Conservation (phyloP, 2,329 filamentous ascomycete species). For the Fusarium foetens region DNA sequence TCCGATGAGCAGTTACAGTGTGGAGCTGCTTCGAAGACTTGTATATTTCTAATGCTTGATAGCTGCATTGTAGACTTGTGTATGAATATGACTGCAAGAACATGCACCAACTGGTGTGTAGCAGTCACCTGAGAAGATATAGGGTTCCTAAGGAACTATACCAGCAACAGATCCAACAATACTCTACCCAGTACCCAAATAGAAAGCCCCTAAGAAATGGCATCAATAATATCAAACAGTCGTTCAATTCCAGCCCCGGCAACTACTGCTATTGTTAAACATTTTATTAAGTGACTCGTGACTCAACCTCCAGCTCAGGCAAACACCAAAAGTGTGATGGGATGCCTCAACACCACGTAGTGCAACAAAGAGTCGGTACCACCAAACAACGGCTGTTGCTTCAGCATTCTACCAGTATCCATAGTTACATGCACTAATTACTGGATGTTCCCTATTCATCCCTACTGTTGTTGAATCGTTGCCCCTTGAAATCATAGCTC, state of each 20-base stretch:
- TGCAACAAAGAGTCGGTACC: conserved; percentile 27
- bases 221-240: background rate
- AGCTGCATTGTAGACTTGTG: background rate
- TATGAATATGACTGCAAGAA: background rate
- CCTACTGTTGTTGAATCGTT: conserved; percentile 18
- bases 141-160: background rate
- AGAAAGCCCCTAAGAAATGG: background rate
- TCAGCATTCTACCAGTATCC: background rate
- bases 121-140: background rate
- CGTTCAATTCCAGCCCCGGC: no score
- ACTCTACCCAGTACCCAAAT: background rate
- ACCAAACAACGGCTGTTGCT: conserved; percentile 32
- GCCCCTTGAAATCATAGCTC: conserved; percentile 30
- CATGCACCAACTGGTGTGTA: background rate
- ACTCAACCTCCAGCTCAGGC: conserved; percentile 13
- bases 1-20: no score
- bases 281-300: background rate
- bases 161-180: background rate
- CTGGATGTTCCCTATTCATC: conserved; percentile 5
- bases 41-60: background rate
- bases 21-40: background rate
- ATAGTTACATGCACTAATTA: background rate
- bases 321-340: conserved; percentile 26
- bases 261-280: background rate
- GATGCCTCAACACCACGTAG: conserved; percentile 25